phyloP scores from a whole-genome alignment of 2,329 filamentous ascomycete genomes.

The Monosporascus sp. region DNA sequence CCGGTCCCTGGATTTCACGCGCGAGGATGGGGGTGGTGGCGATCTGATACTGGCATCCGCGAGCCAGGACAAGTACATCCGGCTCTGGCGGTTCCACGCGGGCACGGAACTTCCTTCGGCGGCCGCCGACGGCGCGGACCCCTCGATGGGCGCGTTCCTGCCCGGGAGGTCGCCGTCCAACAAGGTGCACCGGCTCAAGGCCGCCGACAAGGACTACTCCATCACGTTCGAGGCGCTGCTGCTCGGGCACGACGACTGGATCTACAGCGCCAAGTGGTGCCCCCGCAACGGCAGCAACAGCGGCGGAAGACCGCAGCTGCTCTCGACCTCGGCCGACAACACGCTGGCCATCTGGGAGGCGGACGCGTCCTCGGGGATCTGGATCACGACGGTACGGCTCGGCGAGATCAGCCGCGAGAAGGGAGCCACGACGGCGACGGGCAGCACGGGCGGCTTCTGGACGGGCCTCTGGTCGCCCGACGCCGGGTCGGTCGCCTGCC shows the following conservation, averaged over 20 bases:
- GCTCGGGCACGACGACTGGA: conserved; percentile 96
- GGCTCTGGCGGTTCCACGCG: conserved; percentile 80
- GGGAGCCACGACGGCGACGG: conserved; percentile 91
- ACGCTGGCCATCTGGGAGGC: conserved; percentile 90
- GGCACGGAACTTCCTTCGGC: conserved; percentile 61
- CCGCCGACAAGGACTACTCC: conserved; percentile 59
- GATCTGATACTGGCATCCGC: conserved; percentile 85
- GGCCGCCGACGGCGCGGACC: conserved; percentile 48
- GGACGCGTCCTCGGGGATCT: conserved; percentile 78
- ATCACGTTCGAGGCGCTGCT: conserved; percentile 91
- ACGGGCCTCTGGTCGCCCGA: conserved; percentile 85
- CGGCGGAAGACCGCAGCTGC: conserved; percentile 58
- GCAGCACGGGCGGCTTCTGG: conserved; percentile 95
- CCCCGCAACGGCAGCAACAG: conserved; percentile 27
- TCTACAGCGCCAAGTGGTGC: conserved; percentile 82
- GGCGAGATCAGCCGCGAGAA: conserved; percentile 94
- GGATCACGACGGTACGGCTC: conserved; percentile 79
- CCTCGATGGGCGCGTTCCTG: conserved; percentile 51
- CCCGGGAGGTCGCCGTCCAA: conserved; percentile 75
- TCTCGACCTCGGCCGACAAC: conserved; percentile 92
- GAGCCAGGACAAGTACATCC: conserved; percentile 95
- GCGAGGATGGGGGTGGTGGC: conserved; percentile 48
- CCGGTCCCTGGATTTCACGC: conserved; percentile 72
- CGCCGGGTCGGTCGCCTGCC: conserved; percentile 68
- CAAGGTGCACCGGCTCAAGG: conserved; percentile 74